These are phyloP conservation scores for Barnettozyma vustinii DNA, from an alignment of 805 yeast species.

Conservation along the genomic window DNA sequence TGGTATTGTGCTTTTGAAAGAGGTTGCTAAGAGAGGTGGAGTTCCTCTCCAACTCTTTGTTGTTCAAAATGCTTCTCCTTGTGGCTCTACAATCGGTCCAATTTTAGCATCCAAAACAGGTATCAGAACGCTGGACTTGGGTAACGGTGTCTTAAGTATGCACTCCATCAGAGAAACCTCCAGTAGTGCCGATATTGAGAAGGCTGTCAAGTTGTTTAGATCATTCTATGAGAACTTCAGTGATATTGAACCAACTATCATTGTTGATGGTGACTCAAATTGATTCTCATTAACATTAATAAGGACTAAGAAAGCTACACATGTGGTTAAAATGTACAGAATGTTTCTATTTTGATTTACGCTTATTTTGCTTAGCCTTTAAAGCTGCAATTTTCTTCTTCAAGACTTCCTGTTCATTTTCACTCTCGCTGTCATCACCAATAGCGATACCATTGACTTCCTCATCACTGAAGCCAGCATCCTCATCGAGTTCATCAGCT, in stretches of 20 bases:
- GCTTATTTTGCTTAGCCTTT: conserved; percentile 21
- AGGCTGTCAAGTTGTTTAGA: conserved; percentile 55
- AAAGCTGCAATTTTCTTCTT: conserved; percentile 20
- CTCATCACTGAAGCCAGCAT: conserved; percentile 29
- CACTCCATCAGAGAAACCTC: conserved; percentile 92
- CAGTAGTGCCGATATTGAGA: conserved; percentile 66
- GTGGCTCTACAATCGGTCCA: conserved; percentile 97
- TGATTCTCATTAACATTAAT: background rate
- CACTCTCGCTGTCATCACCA: conserved; percentile 12
- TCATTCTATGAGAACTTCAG: conserved; percentile 51
- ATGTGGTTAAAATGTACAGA: background rate
- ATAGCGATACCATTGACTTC: conserved; percentile 22
- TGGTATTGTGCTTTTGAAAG: conserved; percentile 74
- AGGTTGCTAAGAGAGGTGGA: conserved; percentile 57
- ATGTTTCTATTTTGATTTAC: conserved; percentile 11
- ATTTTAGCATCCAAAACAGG: conserved; percentile 85
- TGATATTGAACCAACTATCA: conserved; percentile 35
- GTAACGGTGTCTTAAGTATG: conserved; percentile 91
- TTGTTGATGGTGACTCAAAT: conserved; percentile 29
- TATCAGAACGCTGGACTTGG: conserved; percentile 80
- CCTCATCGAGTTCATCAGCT: conserved; percentile 24
- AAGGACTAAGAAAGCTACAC: background rate
- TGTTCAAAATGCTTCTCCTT: conserved; percentile 88
- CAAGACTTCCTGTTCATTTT: conserved; percentile 20
- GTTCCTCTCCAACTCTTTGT: conserved; percentile 92